Evolutionary conservation across 1,139 yeast genomes (phyloP), one percentile per base, ranked within the genome.

Genomic region (Kurtzmaniella natalensis): DNA sequence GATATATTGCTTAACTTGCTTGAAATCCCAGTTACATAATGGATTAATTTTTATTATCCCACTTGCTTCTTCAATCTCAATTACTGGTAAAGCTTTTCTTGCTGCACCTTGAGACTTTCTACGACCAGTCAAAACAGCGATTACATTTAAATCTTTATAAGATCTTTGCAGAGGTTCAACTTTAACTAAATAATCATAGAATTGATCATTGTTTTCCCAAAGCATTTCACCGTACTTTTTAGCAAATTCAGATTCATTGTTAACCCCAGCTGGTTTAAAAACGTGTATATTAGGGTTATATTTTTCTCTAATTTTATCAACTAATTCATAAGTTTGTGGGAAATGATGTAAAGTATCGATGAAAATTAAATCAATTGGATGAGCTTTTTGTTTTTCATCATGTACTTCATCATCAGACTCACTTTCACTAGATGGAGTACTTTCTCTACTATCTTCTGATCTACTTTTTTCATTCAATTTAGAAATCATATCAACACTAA

Each of bases 111-210:
- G 98, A 3, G 89, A 78, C 48, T 81, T 72, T 53, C 98, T 72
- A 55, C 98, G 76, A 3, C 98, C 98, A 0, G 98, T 92, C 46
- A 92, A 73, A 4, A 87, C 96, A 0, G 94, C 96, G 43, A 69
- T 70, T 18, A 87, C 88, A 4, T 67, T 64, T 25, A 88, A 67
- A 24, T 81, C 81, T 30, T 67, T 63, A 55, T 89, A 89, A 0
- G 96, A 95, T 37, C 96, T 67, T 50, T 82, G 83, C 5, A 89
- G 76, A 2, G 98, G 97, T 56, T 92, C 97, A 5, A 88, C 96
- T 57, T 92, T 92, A 25, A 81, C 96, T 35, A 86, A 60, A 50
- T 70, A 92, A 56, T 92, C 98, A 51, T 92, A 92, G 46, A 75
- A 71, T 27, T 76, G 64, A 36, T 92, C 97, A 50, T 89, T 83